phyloP scores from a whole-genome alignment of 192 early-diverging fungal genomes.

The Coemansia sp. region DNA sequence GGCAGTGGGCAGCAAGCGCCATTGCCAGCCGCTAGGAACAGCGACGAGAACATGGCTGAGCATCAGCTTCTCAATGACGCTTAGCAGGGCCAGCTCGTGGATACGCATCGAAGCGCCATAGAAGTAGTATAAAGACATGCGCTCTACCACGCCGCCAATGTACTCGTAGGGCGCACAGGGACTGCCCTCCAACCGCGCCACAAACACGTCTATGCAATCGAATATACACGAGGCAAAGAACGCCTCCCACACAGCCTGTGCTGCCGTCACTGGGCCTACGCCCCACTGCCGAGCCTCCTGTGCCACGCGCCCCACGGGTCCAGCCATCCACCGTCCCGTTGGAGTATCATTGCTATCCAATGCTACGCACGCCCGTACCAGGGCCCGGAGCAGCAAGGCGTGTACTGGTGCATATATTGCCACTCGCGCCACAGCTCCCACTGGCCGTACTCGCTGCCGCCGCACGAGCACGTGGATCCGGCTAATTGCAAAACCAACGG shows the following conservation, averaged over 20 bases:
- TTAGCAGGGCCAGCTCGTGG: slow-evolving; percentile 46
- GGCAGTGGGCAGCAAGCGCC: slow-evolving; percentile 49
- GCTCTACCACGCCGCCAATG: slow-evolving; percentile 48
- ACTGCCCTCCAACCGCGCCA: slow-evolving; percentile 54
- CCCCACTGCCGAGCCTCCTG: slow-evolving; percentile 19
- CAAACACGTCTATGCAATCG: slow-evolving; percentile 55
- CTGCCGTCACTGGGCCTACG: slow-evolving; percentile 2
- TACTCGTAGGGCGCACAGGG: slow-evolving; percentile 54
- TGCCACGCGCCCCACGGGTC: slow-evolving; percentile 13
- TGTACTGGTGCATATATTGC: slow-evolving; percentile 37
- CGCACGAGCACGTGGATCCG: slow-evolving; percentile 53
- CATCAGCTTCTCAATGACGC: slow-evolving; percentile 39
- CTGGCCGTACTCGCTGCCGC: slow-evolving; percentile 44
- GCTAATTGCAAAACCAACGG: slow-evolving; percentile 46
- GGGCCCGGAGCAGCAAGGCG: slow-evolving; percentile 27
- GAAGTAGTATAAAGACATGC: slow-evolving; percentile 54
- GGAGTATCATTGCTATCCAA: neutral
- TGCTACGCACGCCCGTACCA: slow-evolving; percentile 14
- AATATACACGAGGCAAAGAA: slow-evolving; percentile 41
- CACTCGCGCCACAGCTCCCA: slow-evolving; percentile 25
- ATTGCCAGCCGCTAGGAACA: slow-evolving; percentile 48
- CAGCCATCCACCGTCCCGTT: slow-evolving; percentile 30
- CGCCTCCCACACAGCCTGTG: slow-evolving; percentile 36
- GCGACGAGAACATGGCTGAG: slow-evolving; percentile 29
- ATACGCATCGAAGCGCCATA: slow-evolving; percentile 49